Evolutionary conservation across 2,329 filamentous ascomycete genomes (phyloP).

Genomic region (Aspergillus amoenus): DNA sequence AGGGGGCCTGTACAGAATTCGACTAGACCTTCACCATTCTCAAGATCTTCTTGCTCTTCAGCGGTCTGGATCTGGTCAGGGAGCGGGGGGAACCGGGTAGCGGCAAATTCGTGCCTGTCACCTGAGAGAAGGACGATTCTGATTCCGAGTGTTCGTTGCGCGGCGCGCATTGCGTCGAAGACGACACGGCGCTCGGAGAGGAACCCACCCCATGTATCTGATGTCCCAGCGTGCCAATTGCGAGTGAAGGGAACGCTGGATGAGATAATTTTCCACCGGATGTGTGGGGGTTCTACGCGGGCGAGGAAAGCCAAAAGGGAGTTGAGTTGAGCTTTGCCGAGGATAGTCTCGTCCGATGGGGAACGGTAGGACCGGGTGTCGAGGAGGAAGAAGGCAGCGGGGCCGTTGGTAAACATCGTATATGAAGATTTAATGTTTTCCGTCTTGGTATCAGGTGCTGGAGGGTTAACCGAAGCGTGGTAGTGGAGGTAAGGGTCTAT

Average conservation of each 20-base stretch:
- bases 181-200: conserved; percentile 74
- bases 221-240: conserved; percentile 87
- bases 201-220: conserved; percentile 95
- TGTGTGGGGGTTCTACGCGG: conserved; percentile 69
- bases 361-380: conserved; percentile 88
- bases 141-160: conserved; percentile 65
- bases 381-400: conserved; percentile 90
- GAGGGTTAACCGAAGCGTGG: conserved; percentile 72
- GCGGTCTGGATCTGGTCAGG: conserved; percentile 17
- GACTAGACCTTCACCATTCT: conserved; percentile 54
- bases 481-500: conserved; percentile 85
- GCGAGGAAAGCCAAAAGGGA: conserved; percentile 77
- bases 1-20: conserved; percentile 92
- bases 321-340: conserved; percentile 73
- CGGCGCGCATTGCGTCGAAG: conserved; percentile 90
- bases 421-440: conserved; percentile 75
- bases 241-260: conserved; percentile 94
- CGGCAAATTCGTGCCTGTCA: conserved; percentile 95
- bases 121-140: conserved; percentile 84
- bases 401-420: conserved; percentile 74
- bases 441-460: conserved; percentile 49
- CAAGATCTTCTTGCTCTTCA: conserved; percentile 19
- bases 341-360: conserved; percentile 63
- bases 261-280: conserved; percentile 91
- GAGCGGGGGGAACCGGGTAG: conserved; percentile 68